Evolutionary conservation across 1,284 basidiomycete genomes (phyloP).

Genomic region (Trichosporon coremiiforme): DNA sequence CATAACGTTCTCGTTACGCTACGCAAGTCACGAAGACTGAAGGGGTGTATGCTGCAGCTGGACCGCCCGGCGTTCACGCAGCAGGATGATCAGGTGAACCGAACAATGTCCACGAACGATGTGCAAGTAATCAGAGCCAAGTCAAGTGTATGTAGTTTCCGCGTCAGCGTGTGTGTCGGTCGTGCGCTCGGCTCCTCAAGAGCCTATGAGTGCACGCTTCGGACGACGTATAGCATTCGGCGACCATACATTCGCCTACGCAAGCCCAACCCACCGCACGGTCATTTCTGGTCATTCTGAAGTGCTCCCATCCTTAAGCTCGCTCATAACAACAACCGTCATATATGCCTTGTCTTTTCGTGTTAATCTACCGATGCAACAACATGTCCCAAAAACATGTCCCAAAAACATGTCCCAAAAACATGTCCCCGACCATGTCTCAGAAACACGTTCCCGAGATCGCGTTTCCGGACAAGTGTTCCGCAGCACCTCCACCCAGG

Average conservation of each 20-base stretch:
- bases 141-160: neutral
- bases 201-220: neutral
- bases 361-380: slow-evolving; percentile 10
- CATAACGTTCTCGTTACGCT: neutral
- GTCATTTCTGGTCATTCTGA: slow-evolving; percentile 12
- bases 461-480: neutral
- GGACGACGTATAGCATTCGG: neutral
- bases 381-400: neutral
- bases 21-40: slow-evolving; percentile 12
- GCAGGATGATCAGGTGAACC: neutral
- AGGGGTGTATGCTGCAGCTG: neutral
- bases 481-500: no score
- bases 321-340: neutral
- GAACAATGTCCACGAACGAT: neutral
- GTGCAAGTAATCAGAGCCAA: neutral
- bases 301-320: neutral
- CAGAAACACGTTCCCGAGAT: no score
- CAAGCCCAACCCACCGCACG: neutral
- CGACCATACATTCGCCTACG: neutral
- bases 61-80: neutral
- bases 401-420: neutral
- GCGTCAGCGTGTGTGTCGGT: neutral
- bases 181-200: neutral
- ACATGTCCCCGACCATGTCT: no score
- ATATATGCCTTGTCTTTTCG: slow-evolving; percentile 3